Evolutionary conservation across 257 asterid species (phyloP).

Genomic region (Salvia miltiorrhiza): DNA sequence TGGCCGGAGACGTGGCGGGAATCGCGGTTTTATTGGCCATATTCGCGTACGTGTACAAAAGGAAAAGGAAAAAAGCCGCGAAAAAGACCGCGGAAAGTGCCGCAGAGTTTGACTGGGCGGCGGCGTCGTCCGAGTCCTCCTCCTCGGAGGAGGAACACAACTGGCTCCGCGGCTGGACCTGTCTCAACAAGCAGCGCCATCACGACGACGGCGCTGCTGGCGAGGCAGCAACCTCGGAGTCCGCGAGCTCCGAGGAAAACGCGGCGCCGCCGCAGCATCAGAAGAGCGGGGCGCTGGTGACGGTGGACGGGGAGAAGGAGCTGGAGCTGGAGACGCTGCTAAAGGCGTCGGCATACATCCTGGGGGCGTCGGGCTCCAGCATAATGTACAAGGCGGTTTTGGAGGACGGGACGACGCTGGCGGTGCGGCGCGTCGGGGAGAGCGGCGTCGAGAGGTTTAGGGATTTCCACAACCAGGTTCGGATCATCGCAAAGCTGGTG

Average conservation of each 20-base stretch:
- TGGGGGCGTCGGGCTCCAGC: conserved; percentile 91
- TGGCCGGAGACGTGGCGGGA: conserved; percentile 67
- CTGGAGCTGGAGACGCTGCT: conserved; percentile 81
- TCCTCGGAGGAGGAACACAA: conserved; percentile 54
- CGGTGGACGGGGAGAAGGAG: conserved; percentile 79
- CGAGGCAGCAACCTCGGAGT: conserved; percentile 39
- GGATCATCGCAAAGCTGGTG: conserved; percentile 63
- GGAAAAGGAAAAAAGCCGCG: conserved; percentile 43
- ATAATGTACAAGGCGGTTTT: conserved; percentile 96
- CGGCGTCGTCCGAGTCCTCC: conserved; percentile 41
- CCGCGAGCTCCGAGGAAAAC: conserved; percentile 37
- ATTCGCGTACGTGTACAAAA: conserved; percentile 42
- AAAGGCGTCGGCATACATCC: conserved; percentile 84
- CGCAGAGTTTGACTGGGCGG: conserved; percentile 76
- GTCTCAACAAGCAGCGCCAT: conserved; percentile 48
- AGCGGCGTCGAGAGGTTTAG: conserved; percentile 77
- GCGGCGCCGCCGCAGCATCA: conserved; percentile 28
- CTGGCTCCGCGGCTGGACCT: conserved; percentile 80
- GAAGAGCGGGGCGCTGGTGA: conserved; percentile 73
- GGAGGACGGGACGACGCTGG: conserved; percentile 74
- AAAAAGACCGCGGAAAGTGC: conserved; percentile 48
- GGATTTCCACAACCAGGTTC: conserved; percentile 85
- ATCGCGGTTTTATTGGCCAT: conserved; percentile 46
- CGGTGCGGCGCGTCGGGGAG: conserved; percentile 89
- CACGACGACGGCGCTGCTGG: conserved; percentile 14